Evolutionary conservation across 2,329 filamentous ascomycete genomes (phyloP).

Genomic region (Aspergillus hortae): DNA sequence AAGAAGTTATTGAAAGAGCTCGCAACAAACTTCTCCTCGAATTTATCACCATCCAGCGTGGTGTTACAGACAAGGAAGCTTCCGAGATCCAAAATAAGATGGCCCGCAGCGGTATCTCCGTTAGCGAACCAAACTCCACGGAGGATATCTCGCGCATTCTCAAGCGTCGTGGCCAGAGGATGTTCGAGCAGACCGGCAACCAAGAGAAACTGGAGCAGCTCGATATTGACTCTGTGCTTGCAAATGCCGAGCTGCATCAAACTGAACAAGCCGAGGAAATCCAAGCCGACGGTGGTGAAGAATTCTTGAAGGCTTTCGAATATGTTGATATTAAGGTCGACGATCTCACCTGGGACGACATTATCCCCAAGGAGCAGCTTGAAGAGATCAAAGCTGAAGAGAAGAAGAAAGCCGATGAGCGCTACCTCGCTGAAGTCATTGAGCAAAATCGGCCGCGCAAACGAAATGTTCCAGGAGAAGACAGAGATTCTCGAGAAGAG

Average conservation of each 20-base stretch:
- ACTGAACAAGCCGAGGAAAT: conserved; percentile 93
- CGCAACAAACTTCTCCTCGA: conserved; percentile 97
- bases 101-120: conserved; percentile 54
- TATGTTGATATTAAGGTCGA: conserved; percentile 96
- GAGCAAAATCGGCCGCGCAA: conserved; percentile 82
- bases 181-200: conserved; percentile 97
- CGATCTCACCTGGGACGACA: conserved; percentile 94
- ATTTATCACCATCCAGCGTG: conserved; percentile 94
- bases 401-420: conserved; percentile 75
- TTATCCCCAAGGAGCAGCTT: conserved; percentile 90
- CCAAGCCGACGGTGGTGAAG: conserved; percentile 92
- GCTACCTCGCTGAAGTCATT: conserved; percentile 75
- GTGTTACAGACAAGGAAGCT: conserved; percentile 89
- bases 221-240: conserved; percentile 94
- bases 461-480: conserved; percentile 59
- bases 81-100: conserved; percentile 81
- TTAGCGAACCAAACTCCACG: conserved; percentile 78
- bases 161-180: conserved; percentile 96
- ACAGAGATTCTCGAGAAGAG: conserved; percentile 54
- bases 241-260: conserved; percentile 95
- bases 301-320: conserved; percentile 84
- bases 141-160: conserved; percentile 96
- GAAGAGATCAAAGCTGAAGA: conserved; percentile 87
- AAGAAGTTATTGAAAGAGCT: conserved; percentile 92
- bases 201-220: conserved; percentile 95